Conservation (phyloP, 495 filamentous ascomycete species). For the Thermochaetoides thermophila region DNA sequence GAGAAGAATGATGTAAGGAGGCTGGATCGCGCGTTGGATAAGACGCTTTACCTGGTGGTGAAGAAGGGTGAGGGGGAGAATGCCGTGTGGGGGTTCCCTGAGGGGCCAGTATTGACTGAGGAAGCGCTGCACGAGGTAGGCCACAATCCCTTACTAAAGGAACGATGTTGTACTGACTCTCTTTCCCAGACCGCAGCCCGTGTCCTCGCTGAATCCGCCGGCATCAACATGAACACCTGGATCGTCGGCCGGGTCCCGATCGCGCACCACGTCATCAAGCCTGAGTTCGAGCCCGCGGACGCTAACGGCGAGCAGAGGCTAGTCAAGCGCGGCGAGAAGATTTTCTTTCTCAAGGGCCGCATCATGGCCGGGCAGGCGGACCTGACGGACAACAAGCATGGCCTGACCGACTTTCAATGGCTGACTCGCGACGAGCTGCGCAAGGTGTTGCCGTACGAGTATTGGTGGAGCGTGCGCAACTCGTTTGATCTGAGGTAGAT, state of each 20-base stretch:
- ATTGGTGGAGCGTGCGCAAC: constrained; percentile 60
- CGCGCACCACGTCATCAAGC: constrained; percentile 52
- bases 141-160: constrained; percentile 4
- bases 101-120: constrained; percentile 43
- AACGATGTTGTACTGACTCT: neutral
- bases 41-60: constrained; percentile 79
- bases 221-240: constrained; percentile 98
- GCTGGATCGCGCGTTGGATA: constrained; percentile 58
- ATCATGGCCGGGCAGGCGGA: constrained; percentile 96
- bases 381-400: constrained; percentile 53
- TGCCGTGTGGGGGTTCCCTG: constrained; percentile 72
- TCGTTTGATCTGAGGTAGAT: constrained; percentile 52
- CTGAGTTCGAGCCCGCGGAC: constrained; percentile 20
- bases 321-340: constrained; percentile 51
- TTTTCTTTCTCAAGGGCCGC: constrained; percentile 87
- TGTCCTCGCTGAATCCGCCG: constrained; percentile 58
- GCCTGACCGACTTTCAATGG: constrained; percentile 79
- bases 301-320: no score
- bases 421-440: constrained; percentile 75
- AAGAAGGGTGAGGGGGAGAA: constrained; percentile 40
- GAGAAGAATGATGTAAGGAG: constrained; percentile 54
- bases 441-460: constrained; percentile 42
- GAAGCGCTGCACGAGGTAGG: constrained; percentile 73
- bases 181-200: constrained; percentile 58
- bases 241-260: constrained; percentile 82